A percentile compares a stretch with the other conserved stretches of the same genome.
Evolutionary conservation across 164 flowering plant species (phyloP).

Genomic region (Aristolochia californica): DNA sequence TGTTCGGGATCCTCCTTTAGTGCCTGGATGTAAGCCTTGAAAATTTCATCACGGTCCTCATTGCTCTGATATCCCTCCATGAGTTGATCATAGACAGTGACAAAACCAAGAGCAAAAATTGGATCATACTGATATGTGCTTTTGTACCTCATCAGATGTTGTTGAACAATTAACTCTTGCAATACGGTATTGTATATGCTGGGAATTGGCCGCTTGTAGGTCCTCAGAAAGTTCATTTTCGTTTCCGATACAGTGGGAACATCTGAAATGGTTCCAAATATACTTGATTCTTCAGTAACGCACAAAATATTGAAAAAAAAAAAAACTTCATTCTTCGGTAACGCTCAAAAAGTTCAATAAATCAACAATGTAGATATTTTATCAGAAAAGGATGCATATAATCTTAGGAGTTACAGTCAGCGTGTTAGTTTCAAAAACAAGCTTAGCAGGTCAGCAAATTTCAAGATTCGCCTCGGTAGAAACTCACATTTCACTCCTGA

Average conservation of each 20-base stretch:
- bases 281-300: background rate
- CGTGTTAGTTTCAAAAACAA: too few species aligned
- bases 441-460: too few species aligned
- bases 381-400: too few species aligned
- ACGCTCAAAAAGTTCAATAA: too few species aligned
- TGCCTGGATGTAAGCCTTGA: slow-evolving; percentile 72
- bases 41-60: slow-evolving; percentile 74
- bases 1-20: slow-evolving; percentile 79
- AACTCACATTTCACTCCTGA: too few species aligned
- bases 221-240: slow-evolving; percentile 61
- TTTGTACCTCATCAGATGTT: slow-evolving; percentile 84
- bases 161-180: slow-evolving; percentile 88
- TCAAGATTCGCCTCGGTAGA: too few species aligned
- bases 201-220: slow-evolving; percentile 85
- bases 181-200: slow-evolving; percentile 83
- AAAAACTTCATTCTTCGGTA: too few species aligned
- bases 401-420: too few species aligned
- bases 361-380: too few species aligned
- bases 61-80: slow-evolving; percentile 93
- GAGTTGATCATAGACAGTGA: slow-evolving; percentile 85
- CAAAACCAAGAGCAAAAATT: slow-evolving; percentile 95
- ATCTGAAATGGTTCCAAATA: slow-evolving; percentile 26
- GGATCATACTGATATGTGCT: slow-evolving; percentile 65
- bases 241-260: slow-evolving; percentile 85
- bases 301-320: too few species aligned